Evolutionary conservation across 495 filamentous ascomycete species (phyloP).

Genomic region (Aspergillus nidulans): DNA sequence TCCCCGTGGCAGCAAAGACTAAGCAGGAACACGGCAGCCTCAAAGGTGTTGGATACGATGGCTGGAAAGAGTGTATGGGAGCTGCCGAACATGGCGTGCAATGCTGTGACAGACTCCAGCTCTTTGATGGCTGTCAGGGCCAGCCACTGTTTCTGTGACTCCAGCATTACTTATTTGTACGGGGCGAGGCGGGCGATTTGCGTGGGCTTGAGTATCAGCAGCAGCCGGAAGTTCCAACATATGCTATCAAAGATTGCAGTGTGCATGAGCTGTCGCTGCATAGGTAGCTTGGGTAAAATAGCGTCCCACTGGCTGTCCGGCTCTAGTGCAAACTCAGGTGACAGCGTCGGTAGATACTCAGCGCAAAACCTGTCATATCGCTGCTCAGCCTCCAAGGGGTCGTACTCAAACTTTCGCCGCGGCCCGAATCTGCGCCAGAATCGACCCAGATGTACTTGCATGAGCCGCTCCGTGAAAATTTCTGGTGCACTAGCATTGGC

Average conservation of each 20-base stretch:
- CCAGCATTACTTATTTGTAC: conserved; percentile 18
- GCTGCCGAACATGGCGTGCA: conserved; percentile 18
- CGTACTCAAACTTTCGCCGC: conserved; percentile 7
- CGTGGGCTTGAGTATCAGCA: conserved; percentile 7
- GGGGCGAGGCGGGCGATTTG: conserved; percentile 7
- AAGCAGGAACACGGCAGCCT: conserved; percentile 2
- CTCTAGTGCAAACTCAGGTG: conserved; percentile 17
- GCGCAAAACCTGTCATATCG: conserved; percentile 22
- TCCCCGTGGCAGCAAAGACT: background rate
- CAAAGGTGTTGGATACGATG: conserved; percentile 23
- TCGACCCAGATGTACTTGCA: conserved; percentile 18
- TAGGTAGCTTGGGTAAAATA: conserved; percentile 13
- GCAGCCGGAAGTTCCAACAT: conserved; percentile 24
- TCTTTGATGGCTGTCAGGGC: conserved; percentile 8
- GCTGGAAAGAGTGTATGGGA: conserved; percentile 15
- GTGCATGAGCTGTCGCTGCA: conserved; percentile 24
- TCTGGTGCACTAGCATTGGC: background rate
- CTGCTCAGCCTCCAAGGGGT: conserved; percentile 14
- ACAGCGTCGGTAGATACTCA: conserved; percentile 18
- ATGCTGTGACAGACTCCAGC: conserved; percentile 9
- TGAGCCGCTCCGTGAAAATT: conserved; percentile 20
- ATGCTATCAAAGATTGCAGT: conserved; percentile 25
- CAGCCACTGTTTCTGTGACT: conserved; percentile 17
- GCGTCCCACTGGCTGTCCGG: conserved; percentile 23
- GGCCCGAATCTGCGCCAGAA: conserved; percentile 18